These are phyloP conservation scores for Chytriomyces hyalinus DNA, from an alignment of 192 early-diverging fungal genomes.

Conservation along the genomic window DNA sequence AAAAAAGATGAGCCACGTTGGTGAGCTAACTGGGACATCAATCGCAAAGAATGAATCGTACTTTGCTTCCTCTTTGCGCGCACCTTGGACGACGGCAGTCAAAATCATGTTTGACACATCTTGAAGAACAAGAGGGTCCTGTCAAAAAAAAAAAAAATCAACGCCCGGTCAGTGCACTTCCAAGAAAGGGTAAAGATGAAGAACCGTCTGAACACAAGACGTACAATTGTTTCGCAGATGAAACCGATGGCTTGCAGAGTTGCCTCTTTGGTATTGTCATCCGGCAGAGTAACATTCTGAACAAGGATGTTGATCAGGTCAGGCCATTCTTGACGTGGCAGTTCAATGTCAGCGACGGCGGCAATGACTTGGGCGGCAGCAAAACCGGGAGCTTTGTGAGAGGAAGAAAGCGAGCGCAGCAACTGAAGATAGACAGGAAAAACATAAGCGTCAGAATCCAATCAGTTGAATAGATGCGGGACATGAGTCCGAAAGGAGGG, in stretches of 20 bases:
- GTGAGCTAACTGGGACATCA: neutral
- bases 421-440: slow-evolving; percentile 42
- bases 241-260: slow-evolving; percentile 91
- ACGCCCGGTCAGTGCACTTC: neutral
- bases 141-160: slow-evolving; percentile 13
- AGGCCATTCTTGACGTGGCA: slow-evolving; percentile 85
- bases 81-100: slow-evolving; percentile 93
- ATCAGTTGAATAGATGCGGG: neutral
- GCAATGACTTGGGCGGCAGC: slow-evolving; percentile 81
- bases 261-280: slow-evolving; percentile 74
- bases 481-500: neutral
- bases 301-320: slow-evolving; percentile 85
- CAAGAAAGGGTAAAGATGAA: neutral
- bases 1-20: slow-evolving; percentile 1
- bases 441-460: neutral
- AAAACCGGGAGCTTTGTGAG: slow-evolving; percentile 61
- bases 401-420: slow-evolving; percentile 59
- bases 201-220: slow-evolving; percentile 27
- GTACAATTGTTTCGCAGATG: slow-evolving; percentile 87
- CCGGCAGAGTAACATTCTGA: slow-evolving; percentile 69
- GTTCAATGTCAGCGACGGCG: slow-evolving; percentile 91
- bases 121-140: slow-evolving; percentile 81
- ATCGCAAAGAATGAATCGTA: slow-evolving; percentile 35
- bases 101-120: slow-evolving; percentile 88
- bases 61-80: slow-evolving; percentile 88